Evolutionary conservation across 441 rosid genomes (phyloP), one percentile per base, ranked within the genome.

Genomic region (Codiaeum variegatum): DNA sequence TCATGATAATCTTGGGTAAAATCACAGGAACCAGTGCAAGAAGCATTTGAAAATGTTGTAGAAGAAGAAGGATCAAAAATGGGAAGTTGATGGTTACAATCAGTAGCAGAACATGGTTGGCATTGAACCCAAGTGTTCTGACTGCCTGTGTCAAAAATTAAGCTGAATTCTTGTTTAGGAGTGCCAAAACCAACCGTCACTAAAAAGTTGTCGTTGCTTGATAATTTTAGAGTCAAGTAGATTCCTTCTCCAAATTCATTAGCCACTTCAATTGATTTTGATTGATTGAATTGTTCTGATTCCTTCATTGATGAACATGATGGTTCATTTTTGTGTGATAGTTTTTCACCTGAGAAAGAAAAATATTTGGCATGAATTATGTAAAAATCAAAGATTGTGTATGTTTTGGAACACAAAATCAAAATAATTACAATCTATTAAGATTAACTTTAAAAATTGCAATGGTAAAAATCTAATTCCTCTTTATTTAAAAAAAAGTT

Each of bases 111-210:
- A 70, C 84, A 72, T 13, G 54, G 54, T 16, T 47, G n/a, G 21
- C 55, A 51, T 23, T 60, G 72, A 2, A 75, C 26, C 76, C 80
- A 78, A 2, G 76, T 69, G 1, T 3, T 16, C 73, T n/a, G n/a
- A 46, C 77, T 78, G 11, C 78, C 76, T 2, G 70, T 76, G 62
- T 81, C 75, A 4, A 81, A 52, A 23, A 78, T 47, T 26, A 81
- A 67, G 26, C 55, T 62, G 11, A 68, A 51, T 8, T 47, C 55
- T 5, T 19, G 63, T 28, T 52, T 56, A 0, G 74, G 78, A 4
- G 64, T 64, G 24, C 68, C 68, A 44, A 64, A 23, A 29, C 79
- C 73, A 4, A 70, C 67, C 0, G 66, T 70, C 21, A 72, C 73
- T 0, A 5, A 31, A 63, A 72, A 77, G 15, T 76, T 62, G 3